These are phyloP conservation scores for Alternaria atra DNA, from an alignment of 2,329 filamentous ascomycete genomes.

Conservation along the genomic window DNA sequence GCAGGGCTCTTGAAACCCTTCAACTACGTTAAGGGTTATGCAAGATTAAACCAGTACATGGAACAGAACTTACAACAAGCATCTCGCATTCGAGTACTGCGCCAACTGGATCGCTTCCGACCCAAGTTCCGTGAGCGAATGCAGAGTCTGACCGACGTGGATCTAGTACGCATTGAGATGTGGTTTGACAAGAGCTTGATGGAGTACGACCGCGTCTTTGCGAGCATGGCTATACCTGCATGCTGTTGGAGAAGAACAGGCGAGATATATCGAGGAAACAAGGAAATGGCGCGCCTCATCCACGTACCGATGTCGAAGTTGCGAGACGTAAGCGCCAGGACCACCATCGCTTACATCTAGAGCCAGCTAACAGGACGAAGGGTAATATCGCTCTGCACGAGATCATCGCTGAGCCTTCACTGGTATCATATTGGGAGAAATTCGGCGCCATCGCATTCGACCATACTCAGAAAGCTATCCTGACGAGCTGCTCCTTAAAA, in stretches of 20 bases:
- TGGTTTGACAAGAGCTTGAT: conserved; percentile 97
- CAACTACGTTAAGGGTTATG: conserved; percentile 98
- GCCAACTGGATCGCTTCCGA: conserved; percentile 90
- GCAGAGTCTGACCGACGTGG: conserved; percentile 89
- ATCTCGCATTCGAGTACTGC: conserved; percentile 89
- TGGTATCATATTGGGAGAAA: conserved; percentile 98
- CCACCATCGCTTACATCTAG: not conserved
- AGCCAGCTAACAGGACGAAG: conserved; percentile 58
- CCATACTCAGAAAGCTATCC: conserved; percentile 87
- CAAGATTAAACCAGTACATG: conserved; percentile 88
- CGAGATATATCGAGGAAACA: conserved; percentile 96
- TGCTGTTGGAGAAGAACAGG: conserved; percentile 97
- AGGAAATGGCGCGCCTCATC: conserved; percentile 97
- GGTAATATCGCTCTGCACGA: conserved; percentile 95
- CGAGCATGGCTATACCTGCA: conserved; percentile 97
- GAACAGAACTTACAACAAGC: conserved; percentile 83
- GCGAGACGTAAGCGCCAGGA: conserved; percentile 76
- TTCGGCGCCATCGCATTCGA: conserved; percentile 99
- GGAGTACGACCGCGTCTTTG: conserved; percentile 98
- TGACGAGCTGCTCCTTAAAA: conserved; percentile 92
- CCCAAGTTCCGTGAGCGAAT: conserved; percentile 97
- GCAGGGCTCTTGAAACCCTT: conserved; percentile 94
- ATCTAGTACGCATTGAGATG: conserved; percentile 96
- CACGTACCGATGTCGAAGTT: conserved; percentile 89
- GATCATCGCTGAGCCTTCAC: conserved; percentile 91